Percentiles rank a stretch among this genome's conserved stretches.
These are phyloP conservation scores for Russula brevipes DNA, from an alignment of 768 basidiomycete genomes.

Conservation along the genomic window DNA sequence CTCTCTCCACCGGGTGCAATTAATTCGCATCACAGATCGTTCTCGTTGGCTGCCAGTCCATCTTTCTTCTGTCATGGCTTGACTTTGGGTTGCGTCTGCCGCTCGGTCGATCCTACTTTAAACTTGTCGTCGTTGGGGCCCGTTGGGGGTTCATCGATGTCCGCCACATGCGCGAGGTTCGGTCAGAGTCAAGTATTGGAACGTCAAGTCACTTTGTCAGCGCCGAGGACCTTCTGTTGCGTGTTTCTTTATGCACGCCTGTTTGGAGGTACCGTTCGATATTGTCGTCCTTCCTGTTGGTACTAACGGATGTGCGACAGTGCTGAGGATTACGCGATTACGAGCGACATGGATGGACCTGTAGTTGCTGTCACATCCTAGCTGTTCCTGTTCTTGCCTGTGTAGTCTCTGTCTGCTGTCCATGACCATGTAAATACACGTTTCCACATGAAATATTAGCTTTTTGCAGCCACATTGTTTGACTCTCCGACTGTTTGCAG, in stretches of 20 bases:
- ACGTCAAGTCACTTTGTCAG: not conserved
- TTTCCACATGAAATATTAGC: constrained; percentile 16
- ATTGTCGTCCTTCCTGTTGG: not conserved
- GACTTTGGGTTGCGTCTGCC: too few species aligned
- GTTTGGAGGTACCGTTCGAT: not conserved
- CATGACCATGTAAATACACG: constrained; percentile 15
- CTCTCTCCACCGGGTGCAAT: not conserved
- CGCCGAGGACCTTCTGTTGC: not conserved
- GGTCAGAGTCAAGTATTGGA: not conserved
- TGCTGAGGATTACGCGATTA: not conserved
- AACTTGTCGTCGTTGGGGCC: too few species aligned
- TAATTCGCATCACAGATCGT: not conserved
- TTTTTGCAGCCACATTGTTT: constrained; percentile 32
- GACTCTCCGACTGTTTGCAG: constrained; percentile 32
- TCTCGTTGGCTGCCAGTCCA: not conserved
- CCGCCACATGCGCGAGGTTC: too few species aligned
- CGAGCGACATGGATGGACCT: not conserved
- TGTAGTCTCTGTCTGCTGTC: not conserved
- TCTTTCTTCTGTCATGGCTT: not conserved
- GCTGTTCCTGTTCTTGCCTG: not conserved
- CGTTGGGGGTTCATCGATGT: not conserved
- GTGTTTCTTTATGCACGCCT: not conserved
- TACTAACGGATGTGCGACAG: not conserved
- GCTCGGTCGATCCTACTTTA: not conserved
- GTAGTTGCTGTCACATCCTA: not conserved